These are phyloP conservation scores for Pleurozium schreberi DNA, from an alignment of 225 moss, liverwort and hornwort genomes.

Conservation along the genomic window DNA sequence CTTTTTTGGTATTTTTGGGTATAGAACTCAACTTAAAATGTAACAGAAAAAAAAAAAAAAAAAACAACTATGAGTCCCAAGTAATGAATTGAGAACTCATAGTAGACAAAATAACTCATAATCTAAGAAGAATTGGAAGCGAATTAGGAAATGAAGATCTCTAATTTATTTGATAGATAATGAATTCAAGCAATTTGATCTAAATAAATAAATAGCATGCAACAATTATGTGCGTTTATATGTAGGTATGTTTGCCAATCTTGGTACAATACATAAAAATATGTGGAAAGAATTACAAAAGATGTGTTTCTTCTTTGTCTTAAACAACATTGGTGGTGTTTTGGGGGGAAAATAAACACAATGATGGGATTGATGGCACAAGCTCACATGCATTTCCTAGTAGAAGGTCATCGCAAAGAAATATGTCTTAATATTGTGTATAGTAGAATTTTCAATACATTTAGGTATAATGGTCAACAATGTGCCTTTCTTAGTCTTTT, in stretches of 20 bases:
- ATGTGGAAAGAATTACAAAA: neutral
- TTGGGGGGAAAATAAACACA: neutral
- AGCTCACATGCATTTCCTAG: too few species aligned
- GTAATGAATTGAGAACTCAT: too few species aligned
- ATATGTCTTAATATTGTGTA: neutral
- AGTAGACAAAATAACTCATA: too few species aligned
- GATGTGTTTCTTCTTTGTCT: too few species aligned
- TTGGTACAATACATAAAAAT: rapidly evolving
- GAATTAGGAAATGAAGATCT: neutral
- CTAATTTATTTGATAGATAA: neutral
- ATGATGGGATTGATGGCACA: neutral
- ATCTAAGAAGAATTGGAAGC: neutral
- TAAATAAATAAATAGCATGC: neutral
- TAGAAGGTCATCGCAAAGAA: neutral
- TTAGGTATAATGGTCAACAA: neutral
- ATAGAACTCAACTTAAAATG: too few species aligned
- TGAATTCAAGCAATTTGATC: neutral
- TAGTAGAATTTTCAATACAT: too few species aligned
- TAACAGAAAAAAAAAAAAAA: too few species aligned
- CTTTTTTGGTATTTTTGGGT: too few species aligned
- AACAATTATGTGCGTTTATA: neutral
- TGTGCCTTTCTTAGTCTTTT: neutral
- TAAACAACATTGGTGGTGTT: neutral
- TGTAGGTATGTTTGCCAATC: rapidly evolving
- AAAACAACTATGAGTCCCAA: too few species aligned